Evolutionary conservation across 805 yeast species (phyloP).

Genomic region (Maudiozyma saulgeensis): DNA sequence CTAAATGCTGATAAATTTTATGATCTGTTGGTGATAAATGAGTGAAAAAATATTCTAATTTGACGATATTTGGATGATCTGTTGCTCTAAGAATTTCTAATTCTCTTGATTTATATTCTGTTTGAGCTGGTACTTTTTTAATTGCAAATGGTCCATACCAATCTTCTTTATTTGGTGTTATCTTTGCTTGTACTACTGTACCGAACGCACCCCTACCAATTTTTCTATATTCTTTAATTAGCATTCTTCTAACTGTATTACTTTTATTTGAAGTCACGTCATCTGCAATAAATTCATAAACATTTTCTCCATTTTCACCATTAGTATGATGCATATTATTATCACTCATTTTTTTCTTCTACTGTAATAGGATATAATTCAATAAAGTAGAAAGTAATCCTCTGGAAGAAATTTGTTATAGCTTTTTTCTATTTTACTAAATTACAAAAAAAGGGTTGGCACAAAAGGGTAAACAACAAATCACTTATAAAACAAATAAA

Average conservation of each 20-base stretch:
- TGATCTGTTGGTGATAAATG: constrained; percentile 54
- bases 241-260: constrained; percentile 47
- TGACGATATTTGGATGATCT: constrained; percentile 71
- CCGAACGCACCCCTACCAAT: constrained; percentile 87
- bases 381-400: too few species aligned
- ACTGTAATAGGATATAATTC: too few species aligned
- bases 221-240: constrained; percentile 58
- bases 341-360: neutral
- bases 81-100: constrained; percentile 66
- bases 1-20: constrained; percentile 66
- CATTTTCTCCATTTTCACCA: constrained; percentile 1
- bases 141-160: constrained; percentile 82
- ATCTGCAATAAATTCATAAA: constrained; percentile 41
- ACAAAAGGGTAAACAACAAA: too few species aligned
- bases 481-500: too few species aligned
- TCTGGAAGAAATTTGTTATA: too few species aligned
- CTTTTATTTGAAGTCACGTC: constrained; percentile 57
- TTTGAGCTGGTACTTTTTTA: constrained; percentile 78
- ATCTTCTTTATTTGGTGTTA: constrained; percentile 31
- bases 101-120: constrained; percentile 77
- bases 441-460: too few species aligned
- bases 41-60: constrained; percentile 60
- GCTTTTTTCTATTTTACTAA: too few species aligned
- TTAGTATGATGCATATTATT: neutral
- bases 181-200: constrained; percentile 68